phyloP scores from a whole-genome alignment of 2,329 filamentous ascomycete species.

The Plenodomus biglobosus region DNA sequence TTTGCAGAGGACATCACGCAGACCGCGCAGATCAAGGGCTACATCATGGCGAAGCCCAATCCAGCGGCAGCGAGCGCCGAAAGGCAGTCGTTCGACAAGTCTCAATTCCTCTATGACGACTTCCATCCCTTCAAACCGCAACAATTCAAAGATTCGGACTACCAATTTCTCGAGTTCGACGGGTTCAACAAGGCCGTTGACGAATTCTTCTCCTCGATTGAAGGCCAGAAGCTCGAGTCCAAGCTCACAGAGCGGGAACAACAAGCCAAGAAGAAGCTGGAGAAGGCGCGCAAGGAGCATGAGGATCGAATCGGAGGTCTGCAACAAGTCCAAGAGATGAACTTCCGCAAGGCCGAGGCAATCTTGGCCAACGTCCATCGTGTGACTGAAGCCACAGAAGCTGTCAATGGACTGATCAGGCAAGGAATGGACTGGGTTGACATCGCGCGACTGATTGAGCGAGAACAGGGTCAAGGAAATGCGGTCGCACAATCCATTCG shows the following conservation, averaged over 20 bases:
- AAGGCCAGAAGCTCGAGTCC: conserved; percentile 89
- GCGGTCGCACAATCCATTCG: conserved; percentile 85
- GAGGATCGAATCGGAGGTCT: conserved; percentile 80
- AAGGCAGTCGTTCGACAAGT: conserved; percentile 47
- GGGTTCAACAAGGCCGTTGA: conserved; percentile 93
- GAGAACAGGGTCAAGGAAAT: conserved; percentile 79
- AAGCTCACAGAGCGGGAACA: conserved; percentile 79
- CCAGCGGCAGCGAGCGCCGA: conserved; percentile 39
- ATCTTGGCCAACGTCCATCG: conserved; percentile 89
- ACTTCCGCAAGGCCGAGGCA: conserved; percentile 83
- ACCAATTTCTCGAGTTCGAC: conserved; percentile 73
- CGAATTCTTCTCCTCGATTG: conserved; percentile 94
- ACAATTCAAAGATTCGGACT: conserved; percentile 71
- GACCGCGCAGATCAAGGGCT: conserved; percentile 70
- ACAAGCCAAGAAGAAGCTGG: conserved; percentile 78
- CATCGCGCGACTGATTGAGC: conserved; percentile 82
- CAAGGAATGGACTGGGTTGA: conserved; percentile 99
- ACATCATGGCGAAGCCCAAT: conserved; percentile 75
- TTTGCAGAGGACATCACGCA: conserved; percentile 70
- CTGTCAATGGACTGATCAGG: conserved; percentile 85
- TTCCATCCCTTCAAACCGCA: conserved; percentile 89
- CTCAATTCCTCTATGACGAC: conserved; percentile 76
- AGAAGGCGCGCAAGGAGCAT: conserved; percentile 82
- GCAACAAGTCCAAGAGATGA: conserved; percentile 76
- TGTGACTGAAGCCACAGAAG: conserved; percentile 89